Conservation (phyloP, 345 rosid genomes). For the Gossypium rotundifolium region DNA sequence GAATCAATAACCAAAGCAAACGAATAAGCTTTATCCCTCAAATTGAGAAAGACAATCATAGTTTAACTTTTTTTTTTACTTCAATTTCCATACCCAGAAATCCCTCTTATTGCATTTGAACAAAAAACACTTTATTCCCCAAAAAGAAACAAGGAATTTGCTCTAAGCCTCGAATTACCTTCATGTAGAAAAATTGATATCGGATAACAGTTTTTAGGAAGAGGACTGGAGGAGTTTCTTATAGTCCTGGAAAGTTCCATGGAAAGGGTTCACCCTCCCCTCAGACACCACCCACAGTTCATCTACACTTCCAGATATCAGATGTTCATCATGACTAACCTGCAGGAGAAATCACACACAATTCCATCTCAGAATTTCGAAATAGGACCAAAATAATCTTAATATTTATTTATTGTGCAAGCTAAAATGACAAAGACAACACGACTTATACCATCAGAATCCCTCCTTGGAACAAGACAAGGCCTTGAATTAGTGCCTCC, state of each 20-base stretch:
- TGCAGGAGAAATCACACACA: constrained; percentile 19
- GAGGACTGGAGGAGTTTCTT: constrained; percentile 78
- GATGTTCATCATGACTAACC: constrained; percentile 98
- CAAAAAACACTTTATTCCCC: neutral
- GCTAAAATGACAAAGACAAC: neutral
- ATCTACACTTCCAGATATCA: constrained; percentile 94
- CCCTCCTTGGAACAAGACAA: constrained; percentile 94
- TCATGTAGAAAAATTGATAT: neutral
- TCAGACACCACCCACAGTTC: constrained; percentile 90
- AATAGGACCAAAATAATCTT: neutral
- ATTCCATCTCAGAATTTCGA: neutral
- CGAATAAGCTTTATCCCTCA: neutral
- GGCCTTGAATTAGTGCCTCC: constrained; percentile 98
- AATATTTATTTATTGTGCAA: neutral
- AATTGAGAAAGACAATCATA: neutral
- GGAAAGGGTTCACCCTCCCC: constrained; percentile 71
- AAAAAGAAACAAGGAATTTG: neutral
- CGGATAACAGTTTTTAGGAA: neutral
- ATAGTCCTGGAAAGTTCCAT: constrained; percentile 84
- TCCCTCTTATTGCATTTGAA: neutral
- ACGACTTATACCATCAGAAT: constrained; percentile 70
- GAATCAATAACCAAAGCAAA: neutral
- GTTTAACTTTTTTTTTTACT: neutral
- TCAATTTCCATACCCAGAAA: neutral
- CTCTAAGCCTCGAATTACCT: neutral